Evolutionary conservation across 306 rosid genomes (phyloP), one percentile per base, ranked within the genome.

Genomic region (Astragalus glycyphyllos): DNA sequence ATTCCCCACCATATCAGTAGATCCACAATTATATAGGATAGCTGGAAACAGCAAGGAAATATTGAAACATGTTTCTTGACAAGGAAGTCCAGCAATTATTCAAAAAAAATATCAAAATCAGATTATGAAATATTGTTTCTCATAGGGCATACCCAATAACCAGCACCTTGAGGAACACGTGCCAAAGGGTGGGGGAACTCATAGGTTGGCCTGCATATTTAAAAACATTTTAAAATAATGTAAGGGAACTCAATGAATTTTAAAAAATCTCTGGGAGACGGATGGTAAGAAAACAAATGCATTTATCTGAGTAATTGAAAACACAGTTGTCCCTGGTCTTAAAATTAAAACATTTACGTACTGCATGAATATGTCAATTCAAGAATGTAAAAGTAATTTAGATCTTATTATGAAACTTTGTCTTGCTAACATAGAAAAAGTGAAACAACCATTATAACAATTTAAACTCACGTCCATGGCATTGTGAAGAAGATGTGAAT

Each of bases 401-500:
- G 58, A 53, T 59, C 34, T 26, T 11, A 56, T 32, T 32, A 69
- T 69, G 58, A 53, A 78, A 65, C 46, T 23, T 59, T 59, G 37
- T 65, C 75, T 59, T 55, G 57, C 66, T 46, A 55, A n/a, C 44
- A 57, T 55, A 49, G 55, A 47, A 53, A 69, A 72, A 58, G 47
- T 8, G 64, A 71, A 34, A 7, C 41, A 44, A 59, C n/a, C 26
- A 40, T 51, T 26, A 55, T 46, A 47, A 72, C 42, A 73, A 41
- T 74, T 32, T 31, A 62, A 78, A 87, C 98, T 87, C 78, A 94
- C 99, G 99, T 94, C 99, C 99, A 94, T 54, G 99, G 99, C 99
- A 94, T 94, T 49, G 99, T 94, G 87, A 94, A 94, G 95, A 90
- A 94, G 70, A 94, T 91, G 81, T 94, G 99, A 73, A 94, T 85